Evolutionary conservation across 2,329 filamentous ascomycete species (phyloP).

Genomic region (Cladophialophora exuberans): DNA sequence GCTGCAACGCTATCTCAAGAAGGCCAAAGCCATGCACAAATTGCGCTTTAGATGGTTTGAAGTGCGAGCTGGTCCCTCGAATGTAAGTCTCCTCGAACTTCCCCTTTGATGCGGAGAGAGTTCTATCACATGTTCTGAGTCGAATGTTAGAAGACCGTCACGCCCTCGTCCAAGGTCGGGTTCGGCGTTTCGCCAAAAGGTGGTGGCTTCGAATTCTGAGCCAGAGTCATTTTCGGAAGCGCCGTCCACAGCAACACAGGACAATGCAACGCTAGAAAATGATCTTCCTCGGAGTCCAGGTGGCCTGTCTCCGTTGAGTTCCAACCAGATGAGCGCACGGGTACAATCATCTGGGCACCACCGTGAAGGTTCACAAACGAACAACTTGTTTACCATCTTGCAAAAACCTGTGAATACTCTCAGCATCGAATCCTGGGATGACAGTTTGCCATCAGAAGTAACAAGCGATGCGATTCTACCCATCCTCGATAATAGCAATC

Average conservation of each 20-base stretch:
- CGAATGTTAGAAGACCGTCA: not conserved
- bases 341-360: not conserved
- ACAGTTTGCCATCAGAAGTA: not conserved
- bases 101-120: not conserved
- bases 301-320: not conserved
- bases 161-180: not conserved
- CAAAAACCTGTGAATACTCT: not conserved
- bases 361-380: not conserved
- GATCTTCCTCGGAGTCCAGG: not conserved
- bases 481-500: not conserved
- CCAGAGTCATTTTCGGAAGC: not conserved
- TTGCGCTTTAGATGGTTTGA: conserved; percentile 1
- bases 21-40: conserved; percentile 1
- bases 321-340: not conserved
- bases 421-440: not conserved
- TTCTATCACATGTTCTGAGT: not conserved
- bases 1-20: not conserved
- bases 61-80: not conserved
- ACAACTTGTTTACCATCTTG: not conserved
- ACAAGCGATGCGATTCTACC: not conserved
- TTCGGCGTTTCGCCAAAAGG: not conserved
- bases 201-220: not conserved
- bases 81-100: not conserved
- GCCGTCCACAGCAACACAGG: not conserved
- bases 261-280: not conserved